Base-by-base conservation (phyloP, 208 protist species). In the Trichomonas vaginalis region DNA sequence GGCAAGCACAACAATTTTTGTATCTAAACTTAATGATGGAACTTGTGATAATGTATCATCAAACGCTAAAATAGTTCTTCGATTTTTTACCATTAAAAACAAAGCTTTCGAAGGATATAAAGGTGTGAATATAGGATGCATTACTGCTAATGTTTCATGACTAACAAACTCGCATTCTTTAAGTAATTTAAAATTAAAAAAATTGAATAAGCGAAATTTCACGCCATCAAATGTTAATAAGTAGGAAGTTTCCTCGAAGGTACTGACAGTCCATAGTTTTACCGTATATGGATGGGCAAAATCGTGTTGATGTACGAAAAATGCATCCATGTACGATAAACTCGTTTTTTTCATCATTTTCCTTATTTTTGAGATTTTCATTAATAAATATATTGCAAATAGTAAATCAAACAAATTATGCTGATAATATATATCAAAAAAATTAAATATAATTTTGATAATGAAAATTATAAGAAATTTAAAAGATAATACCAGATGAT, bases 161-260 rank as follows among this genome's bases (percentile, higher is more conserved):
- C 46, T 92, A 0, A 92, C 0, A 47, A 56, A 92, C 48, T 92
- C 45, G 6, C 42, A 23, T 92, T 92, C 86, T 47, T 92, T 92
- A 0, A 92, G 17, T 35, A 48, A 92, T 92, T 42, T 42, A 9
- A 23, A 27, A 10, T 32, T 15, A 21, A 92, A 56, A 51, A 92
- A 92, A 51, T 92, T 51, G 37, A 49, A 92, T 92, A 92, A 51
- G 48, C 86, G 40, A 47, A 92, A n/a, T 39, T 92, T 92, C 35
- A 92, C 86, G 14, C 86, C 86, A 92, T 92, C 86, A 47, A 56
- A 51, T 15, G 86, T 92, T 45, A 92, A 15, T 27, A 92, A 51
- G 37, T 92, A 92, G 27, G 86, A 92, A 35, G 15, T 45, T 8
- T 42, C 86, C 4, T 92, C 45, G 45, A 49, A 92, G 0, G 86